A percentile compares a stretch with the other conserved stretches of the same genome.
Conservation (phyloP, 1,284 basidiomycete genomes). For the Anthracocystis panici-leucophaei region DNA sequence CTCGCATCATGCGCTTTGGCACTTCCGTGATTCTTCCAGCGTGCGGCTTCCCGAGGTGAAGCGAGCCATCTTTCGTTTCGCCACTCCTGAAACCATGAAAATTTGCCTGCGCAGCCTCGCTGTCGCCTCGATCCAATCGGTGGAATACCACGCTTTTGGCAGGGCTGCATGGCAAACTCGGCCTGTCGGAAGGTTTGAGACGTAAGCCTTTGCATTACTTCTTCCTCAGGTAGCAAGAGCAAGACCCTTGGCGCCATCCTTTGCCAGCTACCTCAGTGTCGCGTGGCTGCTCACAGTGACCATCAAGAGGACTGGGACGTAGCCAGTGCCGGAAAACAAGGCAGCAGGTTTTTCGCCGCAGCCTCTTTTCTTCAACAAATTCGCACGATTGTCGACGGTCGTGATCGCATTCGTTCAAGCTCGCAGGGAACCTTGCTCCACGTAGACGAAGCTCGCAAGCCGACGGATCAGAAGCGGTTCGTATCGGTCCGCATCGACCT, state of each 20-base stretch:
- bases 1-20: conserved; percentile 18
- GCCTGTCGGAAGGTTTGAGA: conserved; percentile 1
- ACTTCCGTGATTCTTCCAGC: conserved; percentile 3
- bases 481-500: too few species aligned
- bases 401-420: background rate
- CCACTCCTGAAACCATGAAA: background rate
- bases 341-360: background rate
- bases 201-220: background rate
- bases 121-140: conserved; percentile 1
- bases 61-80: background rate
- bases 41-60: background rate
- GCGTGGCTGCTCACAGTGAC: background rate
- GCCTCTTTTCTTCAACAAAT: background rate
- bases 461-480: background rate
- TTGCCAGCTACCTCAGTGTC: background rate
- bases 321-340: conserved; percentile 1
- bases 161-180: background rate
- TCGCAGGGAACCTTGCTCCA: too few species aligned
- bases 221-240: background rate
- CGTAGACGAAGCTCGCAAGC: background rate
- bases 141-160: background rate
- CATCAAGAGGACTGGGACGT: background rate
- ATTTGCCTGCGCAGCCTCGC: background rate
- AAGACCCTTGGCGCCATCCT: background rate
- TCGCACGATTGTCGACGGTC: conserved; percentile 7